phyloP scores from a whole-genome alignment of 345 rosid species.

The Aquilaria yunnanensis region DNA sequence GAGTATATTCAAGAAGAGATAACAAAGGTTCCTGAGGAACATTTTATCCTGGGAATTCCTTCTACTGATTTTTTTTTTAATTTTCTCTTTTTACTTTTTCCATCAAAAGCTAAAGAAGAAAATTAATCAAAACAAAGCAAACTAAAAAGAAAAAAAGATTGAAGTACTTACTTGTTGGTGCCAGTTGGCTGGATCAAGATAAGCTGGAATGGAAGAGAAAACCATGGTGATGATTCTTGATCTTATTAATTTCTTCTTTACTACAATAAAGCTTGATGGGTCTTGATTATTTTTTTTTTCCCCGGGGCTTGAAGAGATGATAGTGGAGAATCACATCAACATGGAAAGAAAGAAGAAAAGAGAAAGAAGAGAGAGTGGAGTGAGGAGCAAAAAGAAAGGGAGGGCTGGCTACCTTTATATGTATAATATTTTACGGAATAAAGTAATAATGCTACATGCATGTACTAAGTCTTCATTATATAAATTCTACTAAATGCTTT shows the following conservation, averaged over 20 bases:
- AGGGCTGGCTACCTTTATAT: too few relatives aligned
- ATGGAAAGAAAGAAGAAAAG: constrained; percentile 3
- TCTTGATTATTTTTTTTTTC: constrained; percentile 6
- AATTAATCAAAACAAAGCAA: neutral
- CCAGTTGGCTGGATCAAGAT: constrained; percentile 99
- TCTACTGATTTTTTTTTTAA: too few relatives aligned
- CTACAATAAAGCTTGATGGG: constrained; percentile 34
- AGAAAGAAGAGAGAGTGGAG: neutral
- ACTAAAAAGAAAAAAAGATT: constrained; percentile 6
- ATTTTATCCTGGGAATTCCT: neutral
- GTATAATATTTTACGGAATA: too few relatives aligned
- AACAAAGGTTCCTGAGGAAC: constrained; percentile 29
- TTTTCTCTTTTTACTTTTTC: constrained; percentile 28
- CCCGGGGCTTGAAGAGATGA: constrained; percentile 15
- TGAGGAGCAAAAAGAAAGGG: neutral
- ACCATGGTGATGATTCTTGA: constrained; percentile 40
- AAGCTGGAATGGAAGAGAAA: constrained; percentile 76
- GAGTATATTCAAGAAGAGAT: constrained; percentile 55
- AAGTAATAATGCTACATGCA: too few relatives aligned
- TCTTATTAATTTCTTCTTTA: constrained; percentile 17
- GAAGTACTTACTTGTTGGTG: constrained; percentile 51
- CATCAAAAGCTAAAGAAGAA: constrained; percentile 25
- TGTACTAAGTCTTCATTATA: too few relatives aligned
- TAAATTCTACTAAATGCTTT: too few relatives aligned
- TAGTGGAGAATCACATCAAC: constrained; percentile 50